phyloP scores from a whole-genome alignment of 2,329 filamentous ascomycete genomes.

The Talaromyces sp. region DNA sequence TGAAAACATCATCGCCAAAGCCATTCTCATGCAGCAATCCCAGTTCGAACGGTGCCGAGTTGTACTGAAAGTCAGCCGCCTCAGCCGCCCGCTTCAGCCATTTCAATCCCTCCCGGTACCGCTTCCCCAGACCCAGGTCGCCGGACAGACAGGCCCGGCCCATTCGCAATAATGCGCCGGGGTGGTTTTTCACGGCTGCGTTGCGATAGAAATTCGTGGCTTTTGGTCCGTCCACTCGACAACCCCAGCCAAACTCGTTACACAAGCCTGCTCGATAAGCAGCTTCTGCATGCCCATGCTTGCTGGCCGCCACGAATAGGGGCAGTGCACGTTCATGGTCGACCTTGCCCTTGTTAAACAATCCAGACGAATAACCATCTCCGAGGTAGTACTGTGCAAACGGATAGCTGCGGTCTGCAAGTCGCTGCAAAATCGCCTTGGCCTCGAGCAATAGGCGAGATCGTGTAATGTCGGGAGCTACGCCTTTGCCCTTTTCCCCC shows the following conservation, averaged over 20 bases:
- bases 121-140: slow-evolving; percentile 76
- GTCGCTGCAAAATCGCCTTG: slow-evolving; percentile 77
- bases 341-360: slow-evolving; percentile 91
- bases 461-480: slow-evolving; percentile 45
- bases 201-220: slow-evolving; percentile 90
- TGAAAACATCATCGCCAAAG: slow-evolving; percentile 92
- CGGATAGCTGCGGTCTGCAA: slow-evolving; percentile 83
- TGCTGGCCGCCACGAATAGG: slow-evolving; percentile 86
- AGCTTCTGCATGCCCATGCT: slow-evolving; percentile 95
- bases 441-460: slow-evolving; percentile 76
- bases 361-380: slow-evolving; percentile 86
- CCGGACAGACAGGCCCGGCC: slow-evolving; percentile 85
- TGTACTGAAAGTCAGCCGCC: slow-evolving; percentile 85
- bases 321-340: slow-evolving; percentile 90
- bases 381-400: slow-evolving; percentile 98
- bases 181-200: slow-evolving; percentile 88
- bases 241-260: slow-evolving; percentile 98
- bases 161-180: slow-evolving; percentile 87
- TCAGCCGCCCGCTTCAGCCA: slow-evolving; percentile 95
- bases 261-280: slow-evolving; percentile 89
- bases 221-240: slow-evolving; percentile 80
- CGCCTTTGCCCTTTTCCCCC: slow-evolving; percentile 13
- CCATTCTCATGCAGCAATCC: slow-evolving; percentile 84
- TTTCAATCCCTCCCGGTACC: slow-evolving; percentile 86
- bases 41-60: slow-evolving; percentile 85